Evolutionary conservation across 2,329 filamentous ascomycete species (phyloP), one percentile per base, ranked within the genome.

Genomic region (Trichoderma oligosporum): DNA sequence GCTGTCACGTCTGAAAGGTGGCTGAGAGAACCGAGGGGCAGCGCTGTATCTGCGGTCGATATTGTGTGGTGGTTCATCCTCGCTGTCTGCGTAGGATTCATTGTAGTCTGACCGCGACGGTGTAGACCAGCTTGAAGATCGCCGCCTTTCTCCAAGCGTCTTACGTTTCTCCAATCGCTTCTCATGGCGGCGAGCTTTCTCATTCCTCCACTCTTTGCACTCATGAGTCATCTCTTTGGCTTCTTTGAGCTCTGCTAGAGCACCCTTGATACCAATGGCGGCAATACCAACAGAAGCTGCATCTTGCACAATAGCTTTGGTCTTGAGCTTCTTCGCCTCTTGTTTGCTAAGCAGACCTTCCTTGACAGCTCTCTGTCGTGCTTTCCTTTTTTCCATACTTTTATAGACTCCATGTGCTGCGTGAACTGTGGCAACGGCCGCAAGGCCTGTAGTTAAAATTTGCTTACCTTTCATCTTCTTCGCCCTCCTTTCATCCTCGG

Each of bases 391-490:
- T 68, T 82, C 78, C 78, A 83, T 76, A 69, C 79, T 83, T 65
- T 78, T 72, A 67, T 83, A 84, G 65, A 84, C 78, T 62, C 74
- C 80, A 66, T 84, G 77, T 63, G 78, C 80, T 62, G 82, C 82
- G 68, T 84, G 81, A 64, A 84, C 82, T 63, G 80, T 83, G 66
- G 82, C 81, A 61, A 83, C 78, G 52, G 79, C 75, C 54, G 82
- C 82, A 57, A 84, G 71, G 45, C 80, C 81, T 7, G 80, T 78
- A 54, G 78, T 83, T 57, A 84, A 62, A 60, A 82, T 64, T 74
- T 83, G 81, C 78, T 84, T 83, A 82, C 81, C 80, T 81, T 74
- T 80, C 75, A 83, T 81, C 68, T 81, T 83, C 68, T 74, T 78
- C 35, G 74, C 75, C 60, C 73, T 73, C 68, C 76, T 82, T 67